Evolutionary conservation across 495 filamentous ascomycete genomes (phyloP).

Genomic region (Aspergillus ostianus): DNA sequence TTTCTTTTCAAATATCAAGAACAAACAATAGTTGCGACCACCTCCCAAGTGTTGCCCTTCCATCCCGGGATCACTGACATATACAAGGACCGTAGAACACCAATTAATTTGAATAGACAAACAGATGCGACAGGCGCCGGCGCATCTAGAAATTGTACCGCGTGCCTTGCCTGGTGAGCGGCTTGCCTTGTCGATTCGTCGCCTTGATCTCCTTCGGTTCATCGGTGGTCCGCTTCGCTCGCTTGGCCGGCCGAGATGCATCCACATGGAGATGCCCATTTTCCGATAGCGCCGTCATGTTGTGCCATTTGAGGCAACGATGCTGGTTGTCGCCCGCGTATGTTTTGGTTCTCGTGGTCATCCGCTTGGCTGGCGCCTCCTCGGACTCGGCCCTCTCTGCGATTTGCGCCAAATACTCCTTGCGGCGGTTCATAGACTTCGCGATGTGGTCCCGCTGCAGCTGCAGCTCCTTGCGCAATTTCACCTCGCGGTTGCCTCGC

Average conservation of each 20-base stretch:
- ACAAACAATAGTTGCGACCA: background rate
- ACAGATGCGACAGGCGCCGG: background rate
- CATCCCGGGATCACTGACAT: slow-evolving; percentile 1
- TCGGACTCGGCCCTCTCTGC: slow-evolving; percentile 56
- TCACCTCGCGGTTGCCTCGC: slow-evolving; percentile 77
- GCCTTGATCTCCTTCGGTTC: slow-evolving; percentile 44
- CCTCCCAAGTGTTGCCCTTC: slow-evolving; percentile 5
- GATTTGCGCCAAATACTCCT: slow-evolving; percentile 61
- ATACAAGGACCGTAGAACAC: slow-evolving; percentile 9
- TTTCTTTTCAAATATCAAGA: background rate
- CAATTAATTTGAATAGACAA: slow-evolving; percentile 10
- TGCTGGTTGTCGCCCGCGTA: slow-evolving; percentile 60
- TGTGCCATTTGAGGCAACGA: slow-evolving; percentile 80
- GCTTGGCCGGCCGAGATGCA: slow-evolving; percentile 63
- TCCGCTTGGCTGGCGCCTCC: slow-evolving; percentile 59
- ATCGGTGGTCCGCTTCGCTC: slow-evolving; percentile 52
- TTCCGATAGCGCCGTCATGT: slow-evolving; percentile 71
- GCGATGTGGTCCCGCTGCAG: slow-evolving; percentile 73
- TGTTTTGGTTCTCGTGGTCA: slow-evolving; percentile 74
- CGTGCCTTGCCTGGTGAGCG: slow-evolving; percentile 46
- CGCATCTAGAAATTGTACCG: slow-evolving; percentile 40
- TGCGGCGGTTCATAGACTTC: slow-evolving; percentile 74
- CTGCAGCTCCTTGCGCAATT: slow-evolving; percentile 80
- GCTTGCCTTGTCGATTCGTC: slow-evolving; percentile 48
- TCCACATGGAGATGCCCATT: slow-evolving; percentile 81